These are phyloP conservation scores for Purshia tridentata DNA, from an alignment of 306 rosid species.

Conservation along the genomic window DNA sequence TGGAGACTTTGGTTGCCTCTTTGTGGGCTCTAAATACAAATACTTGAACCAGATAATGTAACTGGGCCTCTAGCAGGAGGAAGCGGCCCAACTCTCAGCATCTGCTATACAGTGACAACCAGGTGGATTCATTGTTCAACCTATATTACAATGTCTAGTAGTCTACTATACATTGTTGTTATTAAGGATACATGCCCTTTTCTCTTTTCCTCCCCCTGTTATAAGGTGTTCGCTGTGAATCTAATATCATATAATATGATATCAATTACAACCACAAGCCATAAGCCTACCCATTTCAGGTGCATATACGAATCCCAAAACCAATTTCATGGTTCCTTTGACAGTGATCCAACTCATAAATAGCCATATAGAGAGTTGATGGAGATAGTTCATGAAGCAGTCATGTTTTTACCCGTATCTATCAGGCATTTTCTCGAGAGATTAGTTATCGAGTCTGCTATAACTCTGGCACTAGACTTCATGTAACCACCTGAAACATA, in stretches of 20 bases:
- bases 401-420: conserved; percentile 33
- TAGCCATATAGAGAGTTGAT: neutral
- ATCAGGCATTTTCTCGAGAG: conserved; percentile 66
- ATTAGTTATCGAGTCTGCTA: conserved; percentile 82
- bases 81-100: no score
- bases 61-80: no score
- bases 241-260: neutral
- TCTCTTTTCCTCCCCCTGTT: no score
- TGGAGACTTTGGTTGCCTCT: no score
- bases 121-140: no score
- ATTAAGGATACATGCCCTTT: neutral
- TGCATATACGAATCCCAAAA: neutral
- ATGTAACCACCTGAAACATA: conserved; percentile 84
- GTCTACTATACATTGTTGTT: neutral
- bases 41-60: no score
- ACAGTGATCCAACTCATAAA: neutral
- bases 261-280: neutral
- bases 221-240: no score
- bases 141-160: no score
- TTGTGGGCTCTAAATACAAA: no score
- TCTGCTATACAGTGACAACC: no score
- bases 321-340: neutral
- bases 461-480: conserved; percentile 86
- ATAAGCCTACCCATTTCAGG: neutral
- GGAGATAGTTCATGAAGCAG: conserved; percentile 1